A percentile compares a stretch with the other conserved stretches of the same genome.
Evolutionary conservation across 1,139 yeast species (phyloP).

Genomic region (Magnusiomyces clavatus): DNA sequence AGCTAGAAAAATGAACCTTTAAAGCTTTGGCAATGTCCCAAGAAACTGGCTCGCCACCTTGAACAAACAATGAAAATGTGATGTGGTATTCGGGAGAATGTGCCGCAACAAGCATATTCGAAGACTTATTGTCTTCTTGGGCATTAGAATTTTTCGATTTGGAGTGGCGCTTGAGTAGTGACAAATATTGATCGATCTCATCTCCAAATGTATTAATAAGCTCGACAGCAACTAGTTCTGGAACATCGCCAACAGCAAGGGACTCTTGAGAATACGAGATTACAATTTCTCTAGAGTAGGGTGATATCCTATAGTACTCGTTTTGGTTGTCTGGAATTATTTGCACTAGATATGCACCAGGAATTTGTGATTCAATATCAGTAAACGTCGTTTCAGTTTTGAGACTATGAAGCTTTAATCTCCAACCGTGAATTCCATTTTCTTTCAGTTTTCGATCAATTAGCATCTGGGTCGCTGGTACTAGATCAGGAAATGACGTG

Average conservation of each 20-base stretch:
- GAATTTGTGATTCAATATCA: no score
- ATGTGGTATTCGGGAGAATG: conserved; percentile 60
- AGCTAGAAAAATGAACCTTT: conserved; percentile 39
- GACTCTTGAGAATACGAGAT: conserved; percentile 42
- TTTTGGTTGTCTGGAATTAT: conserved; percentile 17
- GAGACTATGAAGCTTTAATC: conserved; percentile 6
- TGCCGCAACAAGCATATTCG: conserved; percentile 30
- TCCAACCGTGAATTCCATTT: conserved; percentile 24
- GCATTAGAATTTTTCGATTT: conserved; percentile 11
- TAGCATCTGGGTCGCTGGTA: conserved; percentile 38
- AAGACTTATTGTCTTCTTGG: conserved; percentile 2
- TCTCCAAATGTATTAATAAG: conserved; percentile 44
- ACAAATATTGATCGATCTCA: conserved; percentile 36
- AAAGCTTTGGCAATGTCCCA: conserved; percentile 52
- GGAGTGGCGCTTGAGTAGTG: conserved; percentile 9
- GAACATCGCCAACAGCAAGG: conserved; percentile 51
- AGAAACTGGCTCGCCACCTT: conserved; percentile 45
- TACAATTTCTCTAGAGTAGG: conserved; percentile 37
- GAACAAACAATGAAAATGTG: conserved; percentile 55
- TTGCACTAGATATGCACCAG: conserved; percentile 2
- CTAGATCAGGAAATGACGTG: conserved; percentile 37
- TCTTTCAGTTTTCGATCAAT: conserved; percentile 27
- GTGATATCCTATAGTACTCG: conserved; percentile 30
- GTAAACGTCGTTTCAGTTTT: no score
- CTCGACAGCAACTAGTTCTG: conserved; percentile 52